Conservation (phyloP, 129 eudicot genomes). For the Centrapalus pauciflorus region DNA sequence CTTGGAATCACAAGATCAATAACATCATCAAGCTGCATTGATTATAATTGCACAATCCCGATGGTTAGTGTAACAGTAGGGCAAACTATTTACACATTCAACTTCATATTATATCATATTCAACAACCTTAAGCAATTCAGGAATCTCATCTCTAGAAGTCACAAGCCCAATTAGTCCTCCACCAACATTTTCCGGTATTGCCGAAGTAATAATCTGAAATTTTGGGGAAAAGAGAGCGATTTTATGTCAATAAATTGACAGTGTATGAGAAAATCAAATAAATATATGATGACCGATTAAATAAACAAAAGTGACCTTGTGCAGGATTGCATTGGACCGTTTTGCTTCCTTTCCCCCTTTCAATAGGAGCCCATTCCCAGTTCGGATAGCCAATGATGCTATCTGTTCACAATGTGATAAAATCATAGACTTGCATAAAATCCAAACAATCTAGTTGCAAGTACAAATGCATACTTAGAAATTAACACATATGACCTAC, state of each 20-base stretch:
- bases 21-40: conserved; percentile 72
- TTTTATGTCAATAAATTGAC: not conserved
- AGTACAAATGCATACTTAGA: not conserved
- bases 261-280: not conserved
- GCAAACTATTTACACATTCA: not conserved
- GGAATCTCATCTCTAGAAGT: conserved; percentile 96
- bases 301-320: conserved; percentile 45
- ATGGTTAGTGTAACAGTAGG: not conserved
- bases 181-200: conserved; percentile 74
- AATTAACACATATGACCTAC: not conserved
- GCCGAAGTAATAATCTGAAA: conserved; percentile 77
- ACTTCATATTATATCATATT: not conserved
- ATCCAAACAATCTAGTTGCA: not conserved
- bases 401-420: conserved; percentile 42
- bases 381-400: conserved; percentile 91
- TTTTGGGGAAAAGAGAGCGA: not conserved
- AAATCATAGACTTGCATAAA: not conserved
- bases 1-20: conserved; percentile 95
- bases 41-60: not conserved
- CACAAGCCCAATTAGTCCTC: conserved; percentile 76
- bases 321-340: conserved; percentile 84
- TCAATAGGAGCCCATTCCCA: conserved; percentile 90
- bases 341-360: conserved; percentile 98
- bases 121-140: conserved; percentile 77
- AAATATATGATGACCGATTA: not conserved